phyloP scores from a whole-genome alignment of 768 basidiomycete species.

The Macrolepiota fuliginosa region DNA sequence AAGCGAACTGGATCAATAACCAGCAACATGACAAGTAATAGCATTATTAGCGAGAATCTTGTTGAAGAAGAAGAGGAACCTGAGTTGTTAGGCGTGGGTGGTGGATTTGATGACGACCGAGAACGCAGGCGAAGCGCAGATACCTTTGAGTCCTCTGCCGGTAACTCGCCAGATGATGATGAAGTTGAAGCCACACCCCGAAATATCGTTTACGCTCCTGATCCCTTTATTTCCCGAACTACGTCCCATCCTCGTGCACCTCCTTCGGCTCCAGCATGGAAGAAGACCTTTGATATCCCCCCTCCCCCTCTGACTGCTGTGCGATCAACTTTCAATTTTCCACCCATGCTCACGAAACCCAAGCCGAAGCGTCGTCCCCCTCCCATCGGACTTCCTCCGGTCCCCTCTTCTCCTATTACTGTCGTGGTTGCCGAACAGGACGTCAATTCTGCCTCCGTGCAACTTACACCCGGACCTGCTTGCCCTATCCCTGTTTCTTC shows the following conservation, averaged over 20 bases:
- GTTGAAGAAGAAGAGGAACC: conserved; percentile 82
- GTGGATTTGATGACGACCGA: conserved; percentile 55
- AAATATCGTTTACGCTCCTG: conserved; percentile 15
- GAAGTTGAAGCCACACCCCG: conserved; percentile 30
- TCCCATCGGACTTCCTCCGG: conserved; percentile 61
- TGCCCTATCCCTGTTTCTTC: conserved; percentile 3
- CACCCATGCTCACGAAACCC: conserved; percentile 25
- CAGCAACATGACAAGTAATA: conserved; percentile 65
- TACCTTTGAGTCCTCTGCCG: conserved; percentile 35
- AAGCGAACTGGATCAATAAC: conserved; percentile 74
- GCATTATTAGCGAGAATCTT: conserved; percentile 75
- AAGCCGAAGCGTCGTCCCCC: conserved; percentile 60
- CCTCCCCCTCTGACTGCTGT: conserved; percentile 53
- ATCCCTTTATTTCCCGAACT: conserved; percentile 26
- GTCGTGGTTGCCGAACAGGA: conserved; percentile 37
- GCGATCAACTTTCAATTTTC: conserved; percentile 47
- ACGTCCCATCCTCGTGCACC: conserved; percentile 27
- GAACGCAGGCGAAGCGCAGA: conserved; percentile 33
- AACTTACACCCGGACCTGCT: conserved; percentile 13
- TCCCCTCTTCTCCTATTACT: conserved; percentile 72
- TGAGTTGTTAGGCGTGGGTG: conserved; percentile 66
- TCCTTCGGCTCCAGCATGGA: conserved; percentile 58
- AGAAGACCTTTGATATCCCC: conserved; percentile 53
- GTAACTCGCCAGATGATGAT: conserved; percentile 42
- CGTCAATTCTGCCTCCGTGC: conserved; percentile 15